Conservation (phyloP, 2,329 filamentous ascomycete species). For the Phaeoacremonium minimum region DNA sequence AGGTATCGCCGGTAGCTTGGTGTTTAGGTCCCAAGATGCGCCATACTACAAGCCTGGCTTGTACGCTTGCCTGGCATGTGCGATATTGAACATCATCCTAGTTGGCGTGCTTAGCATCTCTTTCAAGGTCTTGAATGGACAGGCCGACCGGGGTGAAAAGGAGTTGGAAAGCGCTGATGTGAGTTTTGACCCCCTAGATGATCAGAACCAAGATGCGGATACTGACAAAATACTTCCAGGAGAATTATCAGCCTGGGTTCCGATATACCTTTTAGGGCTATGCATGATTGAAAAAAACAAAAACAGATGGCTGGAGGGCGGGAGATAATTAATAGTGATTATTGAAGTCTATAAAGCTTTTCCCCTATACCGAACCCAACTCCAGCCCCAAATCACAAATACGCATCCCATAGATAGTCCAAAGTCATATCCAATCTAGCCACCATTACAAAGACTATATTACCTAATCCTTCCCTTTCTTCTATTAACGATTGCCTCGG, state of each 20-base stretch:
- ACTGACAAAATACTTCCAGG: constrained; percentile 15
- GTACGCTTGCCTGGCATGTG: constrained; percentile 50
- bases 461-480: no score
- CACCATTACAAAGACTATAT: no score
- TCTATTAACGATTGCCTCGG: not conserved
- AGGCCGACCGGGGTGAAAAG: constrained; percentile 49
- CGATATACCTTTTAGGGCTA: constrained; percentile 30
- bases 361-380: no score
- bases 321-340: no score
- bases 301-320: no score
- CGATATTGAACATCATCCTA: constrained; percentile 38
- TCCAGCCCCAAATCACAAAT: no score
- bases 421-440: no score
- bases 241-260: constrained; percentile 33
- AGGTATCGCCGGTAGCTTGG: constrained; percentile 67
- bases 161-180: constrained; percentile 46
- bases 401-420: no score
- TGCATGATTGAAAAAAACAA: no score
- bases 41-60: constrained; percentile 51
- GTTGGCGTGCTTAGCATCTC: constrained; percentile 34
- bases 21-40: constrained; percentile 34
- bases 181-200: constrained; percentile 18
- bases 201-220: constrained; percentile 4
- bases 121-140: constrained; percentile 39
- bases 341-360: no score